Conservation (phyloP, 495 filamentous ascomycete species). For the Penicillium argentinense region DNA sequence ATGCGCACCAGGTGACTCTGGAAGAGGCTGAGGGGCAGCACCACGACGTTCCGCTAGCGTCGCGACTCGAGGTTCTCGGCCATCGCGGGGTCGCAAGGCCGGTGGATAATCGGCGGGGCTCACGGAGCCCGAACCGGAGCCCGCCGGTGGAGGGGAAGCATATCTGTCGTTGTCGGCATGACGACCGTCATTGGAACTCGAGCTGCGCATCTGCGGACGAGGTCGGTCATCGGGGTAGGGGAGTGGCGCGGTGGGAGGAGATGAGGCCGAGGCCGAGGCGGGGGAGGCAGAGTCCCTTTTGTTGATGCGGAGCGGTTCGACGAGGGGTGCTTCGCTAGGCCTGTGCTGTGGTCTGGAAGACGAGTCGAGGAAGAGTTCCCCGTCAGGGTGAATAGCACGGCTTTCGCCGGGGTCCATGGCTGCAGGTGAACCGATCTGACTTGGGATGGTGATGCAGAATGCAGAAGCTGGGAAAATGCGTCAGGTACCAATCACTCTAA, state of each 20-base stretch:
- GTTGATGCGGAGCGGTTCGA: constrained; percentile 84
- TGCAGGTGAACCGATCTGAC: constrained; percentile 11
- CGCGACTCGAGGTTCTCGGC: constrained; percentile 41
- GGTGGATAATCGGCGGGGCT: constrained; percentile 45
- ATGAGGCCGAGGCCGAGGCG: constrained; percentile 28
- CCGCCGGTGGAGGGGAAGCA: constrained; percentile 31
- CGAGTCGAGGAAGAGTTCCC: constrained; percentile 73
- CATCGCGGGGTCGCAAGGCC: constrained; percentile 47
- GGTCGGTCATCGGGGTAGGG: constrained; percentile 78
- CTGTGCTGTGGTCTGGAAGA: constrained; percentile 27
- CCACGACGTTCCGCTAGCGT: constrained; percentile 72
- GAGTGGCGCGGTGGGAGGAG: constrained; percentile 42
- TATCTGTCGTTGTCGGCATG: constrained; percentile 37
- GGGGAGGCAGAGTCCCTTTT: constrained; percentile 57
- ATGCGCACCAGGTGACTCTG: constrained; percentile 71
- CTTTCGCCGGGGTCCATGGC: constrained; percentile 44
- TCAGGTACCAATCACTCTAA: constrained; percentile 18
- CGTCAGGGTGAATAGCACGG: constrained; percentile 57
- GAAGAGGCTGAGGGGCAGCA: constrained; percentile 68
- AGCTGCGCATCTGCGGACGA: constrained; percentile 42
- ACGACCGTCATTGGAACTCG: constrained; percentile 33
- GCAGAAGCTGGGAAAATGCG: constrained; percentile 10
- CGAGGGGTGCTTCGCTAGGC: constrained; percentile 63
- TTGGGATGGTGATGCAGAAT: constrained; percentile 16
- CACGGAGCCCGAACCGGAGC: constrained; percentile 28